Evolutionary conservation across 805 yeast species (phyloP).

Genomic region (Tetrapisispora taiwanensis): DNA sequence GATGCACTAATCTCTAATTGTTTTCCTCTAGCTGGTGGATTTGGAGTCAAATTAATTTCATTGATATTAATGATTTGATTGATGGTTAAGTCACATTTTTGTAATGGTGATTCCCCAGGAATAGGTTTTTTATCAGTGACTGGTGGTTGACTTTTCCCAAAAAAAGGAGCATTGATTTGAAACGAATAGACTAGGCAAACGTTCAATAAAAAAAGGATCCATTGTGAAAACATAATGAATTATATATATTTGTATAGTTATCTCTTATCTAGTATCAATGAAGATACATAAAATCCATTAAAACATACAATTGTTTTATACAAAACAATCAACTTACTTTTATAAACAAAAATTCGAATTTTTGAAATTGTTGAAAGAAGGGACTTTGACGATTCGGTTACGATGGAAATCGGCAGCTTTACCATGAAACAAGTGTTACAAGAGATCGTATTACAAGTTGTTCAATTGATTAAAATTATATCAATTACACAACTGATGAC

Average conservation of each 20-base stretch:
- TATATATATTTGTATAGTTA: not conserved
- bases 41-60: constrained; percentile 57
- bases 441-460: too few relatives aligned
- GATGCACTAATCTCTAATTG: constrained; percentile 70
- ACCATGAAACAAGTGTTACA: too few relatives aligned
- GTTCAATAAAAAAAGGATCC: not conserved
- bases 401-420: too few relatives aligned
- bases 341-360: too few relatives aligned
- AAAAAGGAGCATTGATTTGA: not conserved
- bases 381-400: too few relatives aligned
- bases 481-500: too few relatives aligned
- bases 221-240: not conserved
- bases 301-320: too few relatives aligned
- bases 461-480: too few relatives aligned
- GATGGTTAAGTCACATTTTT: constrained; percentile 57
- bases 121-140: constrained; percentile 43
- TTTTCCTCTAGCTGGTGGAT: constrained; percentile 82
- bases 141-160: constrained; percentile 7
- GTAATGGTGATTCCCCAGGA: constrained; percentile 84
- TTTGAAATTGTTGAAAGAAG: too few relatives aligned
- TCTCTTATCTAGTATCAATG: too few relatives aligned
- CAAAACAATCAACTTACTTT: too few relatives aligned
- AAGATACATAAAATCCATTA: too few relatives aligned
- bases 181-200: not conserved
- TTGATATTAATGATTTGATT: constrained; percentile 57